Percentiles rank a stretch among this genome's conserved stretches.
These are phyloP conservation scores for Starmerella vaccinii DNA, from an alignment of 805 yeast species.

Conservation along the genomic window DNA sequence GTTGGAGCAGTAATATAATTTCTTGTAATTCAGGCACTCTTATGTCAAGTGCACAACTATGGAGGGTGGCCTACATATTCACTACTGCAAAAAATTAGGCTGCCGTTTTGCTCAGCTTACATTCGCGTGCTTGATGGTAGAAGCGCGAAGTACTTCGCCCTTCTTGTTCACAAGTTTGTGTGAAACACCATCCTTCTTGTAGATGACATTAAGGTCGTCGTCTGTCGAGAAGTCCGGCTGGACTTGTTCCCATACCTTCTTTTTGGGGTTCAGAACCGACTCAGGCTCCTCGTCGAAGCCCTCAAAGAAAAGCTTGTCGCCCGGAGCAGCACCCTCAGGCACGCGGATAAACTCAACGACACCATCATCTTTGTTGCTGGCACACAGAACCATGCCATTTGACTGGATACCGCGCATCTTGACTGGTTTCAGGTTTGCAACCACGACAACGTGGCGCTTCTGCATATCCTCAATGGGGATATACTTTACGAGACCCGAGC, in stretches of 20 bases:
- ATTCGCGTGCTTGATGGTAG: conserved; percentile 61
- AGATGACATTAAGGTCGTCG: conserved; percentile 65
- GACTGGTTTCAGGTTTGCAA: conserved; percentile 95
- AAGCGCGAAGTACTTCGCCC: conserved; percentile 68
- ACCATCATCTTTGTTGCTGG: conserved; percentile 46
- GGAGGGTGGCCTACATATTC: too few species aligned
- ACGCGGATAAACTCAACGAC: conserved; percentile 88
- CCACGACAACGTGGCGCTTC: conserved; percentile 77
- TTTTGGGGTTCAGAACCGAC: conserved; percentile 89
- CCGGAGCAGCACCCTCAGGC: conserved; percentile 85
- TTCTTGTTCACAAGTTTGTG: conserved; percentile 63
- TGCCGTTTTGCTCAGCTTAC: conserved; percentile 48
- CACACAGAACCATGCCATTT: conserved; percentile 93
- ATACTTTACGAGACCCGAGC: conserved; percentile 90
- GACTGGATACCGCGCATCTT: conserved; percentile 96
- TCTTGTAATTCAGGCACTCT: too few species aligned
- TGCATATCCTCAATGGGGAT: conserved; percentile 91
- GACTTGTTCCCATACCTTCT: conserved; percentile 91
- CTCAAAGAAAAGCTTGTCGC: conserved; percentile 93
- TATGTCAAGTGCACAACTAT: too few species aligned
- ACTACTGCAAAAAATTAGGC: too few species aligned
- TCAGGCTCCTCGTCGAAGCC: conserved; percentile 84
- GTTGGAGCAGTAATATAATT: too few species aligned
- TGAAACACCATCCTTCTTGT: conserved; percentile 64
- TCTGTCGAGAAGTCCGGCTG: conserved; percentile 86